Evolutionary conservation across 2,329 filamentous ascomycete species (phyloP), one percentile per base, ranked within the genome.

Genomic region (Fusarium robinianum): DNA sequence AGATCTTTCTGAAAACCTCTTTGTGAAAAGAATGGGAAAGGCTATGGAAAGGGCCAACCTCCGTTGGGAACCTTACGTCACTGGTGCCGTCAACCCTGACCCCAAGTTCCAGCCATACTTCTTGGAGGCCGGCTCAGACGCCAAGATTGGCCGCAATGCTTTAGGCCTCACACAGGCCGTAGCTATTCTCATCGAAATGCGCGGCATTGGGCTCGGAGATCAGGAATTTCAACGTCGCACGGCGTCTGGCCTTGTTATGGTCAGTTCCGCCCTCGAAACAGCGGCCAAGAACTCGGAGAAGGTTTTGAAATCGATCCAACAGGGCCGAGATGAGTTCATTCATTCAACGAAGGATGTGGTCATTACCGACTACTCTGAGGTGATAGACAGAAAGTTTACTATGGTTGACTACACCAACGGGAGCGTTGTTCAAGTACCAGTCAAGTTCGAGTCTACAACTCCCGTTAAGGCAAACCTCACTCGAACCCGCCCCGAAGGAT

Each of bases 221-320:
- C 63, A 67, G 14, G 55, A 67, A 19, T 67, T 59, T 8, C 61
- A 63, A 32, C 59, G 64, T 2, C 53, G 64, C 18, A 60, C 61
- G 0, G 62, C 62, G 0, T 47, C 63, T 1, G 64, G 59, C 0
- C 31, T 67, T 7, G 57, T 53, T 0, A 63, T 66, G 57, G 53
- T 60, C 1, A 50, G 52, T 18, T 48, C 62, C 0, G 52, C 65
- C 10, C 46, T 67, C 1, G 60, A 67, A 15, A 66, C 64, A 0
- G 61, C 64, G 2, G 58, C 51, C 3, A 60, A 63, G 11, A 60
- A 63, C 15, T 62, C 63, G 0, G 47, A 58, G 3, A 49, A 59
- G 2, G 63, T 67, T 0, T 53, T 53, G 21, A 36, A 47, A 5
- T 63, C 60, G 0, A 46, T 67, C 0, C 58, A 67, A 10, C 35